Percentiles rank a stretch among this genome's conserved stretches.
phyloP scores from a whole-genome alignment of 2,329 filamentous ascomycete genomes.

The Parascedosporium putredinis region DNA sequence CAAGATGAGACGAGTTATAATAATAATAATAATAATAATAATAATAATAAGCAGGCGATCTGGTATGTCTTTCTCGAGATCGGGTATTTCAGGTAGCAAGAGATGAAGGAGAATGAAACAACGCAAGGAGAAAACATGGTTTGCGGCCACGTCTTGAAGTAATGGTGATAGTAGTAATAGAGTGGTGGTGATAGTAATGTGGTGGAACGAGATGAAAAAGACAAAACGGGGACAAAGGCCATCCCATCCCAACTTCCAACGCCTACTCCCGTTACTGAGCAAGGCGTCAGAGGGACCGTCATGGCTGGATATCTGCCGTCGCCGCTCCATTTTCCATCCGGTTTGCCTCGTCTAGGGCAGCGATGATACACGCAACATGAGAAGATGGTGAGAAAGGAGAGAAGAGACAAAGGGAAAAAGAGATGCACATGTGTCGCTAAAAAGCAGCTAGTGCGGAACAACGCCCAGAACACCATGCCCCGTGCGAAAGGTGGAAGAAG shows the following conservation, averaged over 20 bases:
- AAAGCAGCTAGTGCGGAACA: neutral
- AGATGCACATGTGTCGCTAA: too few relatives aligned
- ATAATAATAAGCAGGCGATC: neutral
- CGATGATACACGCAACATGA: too few relatives aligned
- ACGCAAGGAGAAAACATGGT: conserved; percentile 4
- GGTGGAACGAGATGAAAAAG: neutral
- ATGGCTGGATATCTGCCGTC: neutral
- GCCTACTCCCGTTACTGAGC: too few relatives aligned
- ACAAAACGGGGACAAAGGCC: neutral
- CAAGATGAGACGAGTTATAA: conserved; percentile 6
- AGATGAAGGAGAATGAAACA: conserved; percentile 9
- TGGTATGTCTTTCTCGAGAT: neutral
- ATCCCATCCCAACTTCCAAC: too few relatives aligned
- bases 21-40: neutral
- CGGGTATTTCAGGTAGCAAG: conserved; percentile 5
- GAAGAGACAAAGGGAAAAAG: too few relatives aligned
- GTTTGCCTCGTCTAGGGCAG: conserved; percentile 3
- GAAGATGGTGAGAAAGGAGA: too few relatives aligned
- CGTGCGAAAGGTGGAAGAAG: neutral
- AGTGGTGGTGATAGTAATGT: too few relatives aligned
- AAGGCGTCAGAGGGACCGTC: too few relatives aligned
- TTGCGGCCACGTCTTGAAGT: too few relatives aligned
- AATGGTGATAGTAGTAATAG: conserved; percentile 1
- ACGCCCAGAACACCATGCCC: conserved; percentile 9
- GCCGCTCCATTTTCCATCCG: neutral